Conservation (phyloP, 805 yeast species). For the Kazachstania bromeliacearum region DNA sequence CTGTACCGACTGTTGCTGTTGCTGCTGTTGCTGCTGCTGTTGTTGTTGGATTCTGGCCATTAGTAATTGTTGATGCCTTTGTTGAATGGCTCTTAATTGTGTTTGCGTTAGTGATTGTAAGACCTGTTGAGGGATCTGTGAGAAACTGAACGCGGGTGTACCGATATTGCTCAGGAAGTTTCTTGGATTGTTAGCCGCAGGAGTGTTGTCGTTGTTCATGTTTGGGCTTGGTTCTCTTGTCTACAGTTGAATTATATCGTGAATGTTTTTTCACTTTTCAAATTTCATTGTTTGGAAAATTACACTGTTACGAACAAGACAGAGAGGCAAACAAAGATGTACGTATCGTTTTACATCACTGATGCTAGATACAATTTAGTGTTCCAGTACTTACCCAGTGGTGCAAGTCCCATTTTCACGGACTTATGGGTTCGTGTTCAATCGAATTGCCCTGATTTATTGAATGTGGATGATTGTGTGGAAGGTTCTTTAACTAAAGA, state of each 20-base stretch:
- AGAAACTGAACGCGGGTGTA: constrained; percentile 27
- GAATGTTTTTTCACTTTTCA: not conserved
- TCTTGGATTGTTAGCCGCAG: constrained; percentile 2
- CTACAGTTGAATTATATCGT: not conserved
- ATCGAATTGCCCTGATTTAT: constrained; percentile 14
- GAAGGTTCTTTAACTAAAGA: constrained; percentile 10
- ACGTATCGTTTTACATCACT: constrained; percentile 24
- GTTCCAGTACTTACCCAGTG: constrained; percentile 23
- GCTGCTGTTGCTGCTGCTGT: constrained; percentile 16
- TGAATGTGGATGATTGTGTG: not conserved
- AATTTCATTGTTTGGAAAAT: not conserved
- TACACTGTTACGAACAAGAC: no score
- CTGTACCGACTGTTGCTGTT: constrained; percentile 6
- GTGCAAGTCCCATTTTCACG: constrained; percentile 22
- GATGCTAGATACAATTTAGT: constrained; percentile 17
- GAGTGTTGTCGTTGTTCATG: not conserved
- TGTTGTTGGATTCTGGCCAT: constrained; percentile 24
- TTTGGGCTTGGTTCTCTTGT: not conserved
- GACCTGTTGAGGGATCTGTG: constrained; percentile 28
- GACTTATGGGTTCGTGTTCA: constrained; percentile 19
- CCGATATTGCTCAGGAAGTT: constrained; percentile 25
- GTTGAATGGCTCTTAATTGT: constrained; percentile 29
- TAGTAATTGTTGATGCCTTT: constrained; percentile 27
- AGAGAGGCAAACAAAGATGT: no score
- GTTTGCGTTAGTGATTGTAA: constrained; percentile 24